Evolutionary conservation across 2,329 filamentous ascomycete genomes (phyloP).

Genomic region (Colletotrichum sp.): DNA sequence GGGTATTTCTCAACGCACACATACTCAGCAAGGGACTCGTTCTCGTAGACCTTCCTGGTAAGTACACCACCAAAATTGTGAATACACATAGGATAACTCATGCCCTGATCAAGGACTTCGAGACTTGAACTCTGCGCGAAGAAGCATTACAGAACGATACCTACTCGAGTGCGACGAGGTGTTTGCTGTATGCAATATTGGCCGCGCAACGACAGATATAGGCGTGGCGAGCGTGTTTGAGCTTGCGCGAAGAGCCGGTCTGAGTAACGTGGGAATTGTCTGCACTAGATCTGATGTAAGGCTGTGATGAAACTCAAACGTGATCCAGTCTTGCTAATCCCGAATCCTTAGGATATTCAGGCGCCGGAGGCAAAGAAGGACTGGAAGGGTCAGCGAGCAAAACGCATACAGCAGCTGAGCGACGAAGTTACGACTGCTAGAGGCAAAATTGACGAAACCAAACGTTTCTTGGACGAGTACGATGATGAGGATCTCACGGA

Average conservation of each 20-base stretch:
- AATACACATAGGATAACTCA: neutral
- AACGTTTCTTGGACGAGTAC: constrained; percentile 21
- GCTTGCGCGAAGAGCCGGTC: constrained; percentile 37
- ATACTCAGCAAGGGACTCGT: constrained; percentile 53
- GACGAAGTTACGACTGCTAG: constrained; percentile 12
- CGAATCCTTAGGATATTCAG: constrained; percentile 30
- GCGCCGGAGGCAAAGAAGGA: constrained; percentile 36
- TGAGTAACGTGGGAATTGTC: constrained; percentile 47
- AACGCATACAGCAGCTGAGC: constrained; percentile 21
- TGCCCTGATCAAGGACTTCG: constrained; percentile 40
- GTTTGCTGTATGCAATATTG: constrained; percentile 47
- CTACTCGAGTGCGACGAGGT: constrained; percentile 50
- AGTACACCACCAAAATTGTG: neutral
- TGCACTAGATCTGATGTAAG: constrained; percentile 47
- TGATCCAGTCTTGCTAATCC: accelerated
- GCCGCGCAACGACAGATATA: constrained; percentile 44
- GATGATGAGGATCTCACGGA: constrained; percentile 16
- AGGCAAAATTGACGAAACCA: neutral
- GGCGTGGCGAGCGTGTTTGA: constrained; percentile 45
- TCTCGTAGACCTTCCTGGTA: constrained; percentile 54
- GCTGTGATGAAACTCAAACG: neutral
- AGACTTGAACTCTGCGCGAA: constrained; percentile 49
- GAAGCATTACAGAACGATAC: constrained; percentile 48
- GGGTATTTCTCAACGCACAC: constrained; percentile 47
- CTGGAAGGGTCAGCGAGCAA: constrained; percentile 28